Base-by-base conservation (phyloP, 352 stramenopile species). In the Phytophthora melonis region DNA sequence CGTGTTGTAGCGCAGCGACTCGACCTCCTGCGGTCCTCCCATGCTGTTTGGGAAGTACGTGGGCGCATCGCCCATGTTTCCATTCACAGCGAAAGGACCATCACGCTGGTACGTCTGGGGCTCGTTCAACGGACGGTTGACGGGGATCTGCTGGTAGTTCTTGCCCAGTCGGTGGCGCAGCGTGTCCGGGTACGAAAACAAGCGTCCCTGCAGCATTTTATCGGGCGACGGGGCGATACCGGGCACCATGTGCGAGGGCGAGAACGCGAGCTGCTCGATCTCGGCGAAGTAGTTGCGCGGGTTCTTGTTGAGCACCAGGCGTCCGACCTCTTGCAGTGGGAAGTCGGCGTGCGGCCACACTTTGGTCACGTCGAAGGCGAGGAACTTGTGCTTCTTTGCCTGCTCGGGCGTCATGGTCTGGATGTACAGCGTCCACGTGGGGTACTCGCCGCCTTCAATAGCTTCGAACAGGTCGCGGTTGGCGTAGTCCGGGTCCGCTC, bases 281-380 rank as follows among this genome's bases (percentile, higher is more conserved):
- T 98, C 89, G 1, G 89, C 88, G 70, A 97, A 97, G 72, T 98
- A 98, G 73, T 98, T 97, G 13, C 74, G 66, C 30, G 93, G 90
- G 62, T 98, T 98, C 36, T 84, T 72, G 84, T 98, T 93, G 5
- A 98, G 76, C 16, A 93, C 87, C 25, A 98, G 68, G 16, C 84
- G 66, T 1, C 92, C 93, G 4, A 98, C 89, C 73, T 95, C 80
- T 21, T 81, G 66, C 21, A 97, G 80, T 7, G 91, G 92, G 68
- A 91, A 98, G 18, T 93, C 68, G 7, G 54, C 56, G 69, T 98
- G 92, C 16, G 92, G 79, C 92, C 92, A 98, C 63, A 97, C 75
- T 82, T 98, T 98, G 55, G 92, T 98, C 50, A 97, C 80, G 63
- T 98, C 92, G 73, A 98, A 97, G 5, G 92, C 88, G 66, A 97